Evolutionary conservation across 2,329 filamentous ascomycete species (phyloP).

Genomic region (Apiospora saccharicola): DNA sequence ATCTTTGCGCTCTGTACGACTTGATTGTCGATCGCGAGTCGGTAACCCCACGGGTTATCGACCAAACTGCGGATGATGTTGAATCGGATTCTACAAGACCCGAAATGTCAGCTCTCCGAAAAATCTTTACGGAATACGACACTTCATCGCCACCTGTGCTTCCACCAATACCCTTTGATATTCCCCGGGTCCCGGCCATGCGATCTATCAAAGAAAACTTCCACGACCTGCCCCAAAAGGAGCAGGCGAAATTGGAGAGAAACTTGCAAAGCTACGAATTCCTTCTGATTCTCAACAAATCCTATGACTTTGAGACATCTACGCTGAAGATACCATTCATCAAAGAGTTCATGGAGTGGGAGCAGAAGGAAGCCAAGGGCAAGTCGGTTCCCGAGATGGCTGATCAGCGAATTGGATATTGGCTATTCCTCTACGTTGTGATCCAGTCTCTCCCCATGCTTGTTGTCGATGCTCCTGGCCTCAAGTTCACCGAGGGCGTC

Average conservation of each 20-base stretch:
- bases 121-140: constrained; percentile 87
- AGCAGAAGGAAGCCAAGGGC: constrained; percentile 70
- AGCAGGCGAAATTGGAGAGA: constrained; percentile 75
- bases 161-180: constrained; percentile 89
- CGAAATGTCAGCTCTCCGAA: constrained; percentile 74
- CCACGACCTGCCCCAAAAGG: constrained; percentile 71
- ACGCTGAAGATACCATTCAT: constrained; percentile 68
- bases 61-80: constrained; percentile 62
- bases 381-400: constrained; percentile 71
- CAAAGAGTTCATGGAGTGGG: constrained; percentile 74
- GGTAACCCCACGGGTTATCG: constrained; percentile 80
- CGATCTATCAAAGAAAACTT: constrained; percentile 70
- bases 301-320: constrained; percentile 80
- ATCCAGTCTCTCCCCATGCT: constrained; percentile 81
- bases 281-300: constrained; percentile 76
- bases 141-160: constrained; percentile 87
- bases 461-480: constrained; percentile 75
- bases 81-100: constrained; percentile 63
- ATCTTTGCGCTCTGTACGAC: constrained; percentile 88
- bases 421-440: constrained; percentile 82
- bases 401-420: constrained; percentile 78
- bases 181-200: constrained; percentile 78
- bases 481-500: constrained; percentile 73
- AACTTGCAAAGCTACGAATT: constrained; percentile 83
- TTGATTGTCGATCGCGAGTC: constrained; percentile 81